Evolutionary conservation across 1,284 basidiomycete genomes (phyloP).

Genomic region (Phellopilus nigrolimitatus): DNA sequence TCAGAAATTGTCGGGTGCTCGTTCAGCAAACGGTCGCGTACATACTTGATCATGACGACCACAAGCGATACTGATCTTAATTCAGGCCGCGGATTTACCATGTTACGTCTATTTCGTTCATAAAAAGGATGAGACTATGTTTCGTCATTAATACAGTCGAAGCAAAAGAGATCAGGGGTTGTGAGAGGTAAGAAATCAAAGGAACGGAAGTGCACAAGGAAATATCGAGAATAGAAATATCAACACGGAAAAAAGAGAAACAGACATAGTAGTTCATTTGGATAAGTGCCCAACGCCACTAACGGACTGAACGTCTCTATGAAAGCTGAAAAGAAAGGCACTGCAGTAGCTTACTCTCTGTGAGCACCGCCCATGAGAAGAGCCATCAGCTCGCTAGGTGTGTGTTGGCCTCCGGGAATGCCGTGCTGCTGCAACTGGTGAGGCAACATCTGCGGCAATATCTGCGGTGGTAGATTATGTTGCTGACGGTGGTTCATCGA

Average conservation of each 20-base stretch:
- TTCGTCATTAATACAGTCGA: background rate
- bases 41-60: too few species aligned
- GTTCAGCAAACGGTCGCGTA: too few species aligned
- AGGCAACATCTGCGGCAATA: conserved; percentile 51
- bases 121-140: too few species aligned
- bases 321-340: background rate
- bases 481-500: conserved; percentile 40
- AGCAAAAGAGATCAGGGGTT: background rate
- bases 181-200: too few species aligned
- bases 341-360: conserved; percentile 48
- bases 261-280: background rate
- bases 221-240: conserved; percentile 8
- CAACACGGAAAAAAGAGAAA: conserved; percentile 1
- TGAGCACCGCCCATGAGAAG: conserved; percentile 65
- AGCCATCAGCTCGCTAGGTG: conserved; percentile 71
- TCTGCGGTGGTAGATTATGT: conserved; percentile 44
- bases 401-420: conserved; percentile 37
- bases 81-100: too few species aligned
- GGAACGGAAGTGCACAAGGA: conserved; percentile 5
- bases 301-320: background rate
- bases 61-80: too few species aligned
- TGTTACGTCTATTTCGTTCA: too few species aligned
- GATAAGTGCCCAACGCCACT: background rate
- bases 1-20: conserved; percentile 10
- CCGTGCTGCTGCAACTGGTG: conserved; percentile 54